phyloP scores from a whole-genome alignment of 2,329 filamentous ascomycete genomes.

The Sphaerostilbella broomeana region DNA sequence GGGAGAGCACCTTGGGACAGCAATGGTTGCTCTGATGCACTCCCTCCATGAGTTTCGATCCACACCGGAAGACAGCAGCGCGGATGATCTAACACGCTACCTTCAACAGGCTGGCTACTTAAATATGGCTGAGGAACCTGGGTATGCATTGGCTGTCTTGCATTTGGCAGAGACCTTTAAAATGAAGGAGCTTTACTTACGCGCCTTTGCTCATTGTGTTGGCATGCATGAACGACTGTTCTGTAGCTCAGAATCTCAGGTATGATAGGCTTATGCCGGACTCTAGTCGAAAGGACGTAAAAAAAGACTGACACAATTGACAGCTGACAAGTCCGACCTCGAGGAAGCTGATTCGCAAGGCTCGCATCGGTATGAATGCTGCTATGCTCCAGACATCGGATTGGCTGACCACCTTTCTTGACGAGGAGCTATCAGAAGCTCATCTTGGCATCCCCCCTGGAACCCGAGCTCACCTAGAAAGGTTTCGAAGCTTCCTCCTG shows the following conservation, averaged over 20 bases:
- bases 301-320: background rate
- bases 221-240: conserved; percentile 64
- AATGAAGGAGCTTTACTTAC: conserved; percentile 58
- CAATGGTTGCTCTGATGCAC: conserved; percentile 58
- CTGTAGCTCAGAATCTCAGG: conserved; percentile 53
- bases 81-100: conserved; percentile 57
- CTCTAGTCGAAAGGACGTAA: too few relatives aligned
- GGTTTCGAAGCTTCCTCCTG: conserved; percentile 63
- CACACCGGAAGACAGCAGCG: conserved; percentile 47
- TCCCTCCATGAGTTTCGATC: conserved; percentile 58
- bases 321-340: conserved; percentile 48
- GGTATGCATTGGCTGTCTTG: conserved; percentile 62
- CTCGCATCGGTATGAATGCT: conserved; percentile 58
- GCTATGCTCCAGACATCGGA: conserved; percentile 51
- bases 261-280: conserved; percentile 32
- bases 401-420: conserved; percentile 61
- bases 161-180: conserved; percentile 61
- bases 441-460: conserved; percentile 57
- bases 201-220: conserved; percentile 71
- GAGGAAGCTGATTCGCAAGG: conserved; percentile 57
- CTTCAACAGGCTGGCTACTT: conserved; percentile 64
- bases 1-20: conserved; percentile 56
- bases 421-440: conserved; percentile 61
- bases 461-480: conserved; percentile 61
- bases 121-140: conserved; percentile 56